These are phyloP conservation scores for Xylariaceae sp. DNA, from an alignment of 2,329 filamentous ascomycete species.

Conservation along the genomic window DNA sequence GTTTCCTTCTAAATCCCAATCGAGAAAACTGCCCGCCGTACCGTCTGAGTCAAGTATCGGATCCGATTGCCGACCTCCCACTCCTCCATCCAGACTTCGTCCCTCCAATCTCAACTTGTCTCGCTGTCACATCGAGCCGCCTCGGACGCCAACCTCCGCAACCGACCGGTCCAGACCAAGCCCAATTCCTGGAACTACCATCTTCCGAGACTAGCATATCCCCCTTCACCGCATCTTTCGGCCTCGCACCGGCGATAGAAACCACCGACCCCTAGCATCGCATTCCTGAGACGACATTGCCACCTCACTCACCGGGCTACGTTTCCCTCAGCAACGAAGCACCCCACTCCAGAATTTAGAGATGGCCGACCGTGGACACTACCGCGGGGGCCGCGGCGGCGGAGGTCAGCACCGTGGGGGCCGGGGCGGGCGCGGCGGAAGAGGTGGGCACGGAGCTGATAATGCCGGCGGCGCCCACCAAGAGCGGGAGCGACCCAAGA, in stretches of 20 bases:
- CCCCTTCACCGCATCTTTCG: not conserved
- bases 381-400: slow-evolving; percentile 44
- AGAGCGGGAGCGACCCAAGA: slow-evolving; percentile 77
- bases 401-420: slow-evolving; percentile 34
- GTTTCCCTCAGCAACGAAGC: too few species aligned
- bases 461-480: slow-evolving; percentile 39
- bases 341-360: not conserved
- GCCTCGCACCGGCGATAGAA: too few species aligned
- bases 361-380: slow-evolving; percentile 49
- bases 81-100: too few species aligned
- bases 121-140: too few species aligned
- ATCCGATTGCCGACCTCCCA: too few species aligned
- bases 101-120: too few species aligned
- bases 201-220: not conserved
- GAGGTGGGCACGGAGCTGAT: slow-evolving; percentile 41
- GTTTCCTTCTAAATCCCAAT: too few species aligned
- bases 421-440: slow-evolving; percentile 34
- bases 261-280: too few species aligned
- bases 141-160: slow-evolving; percentile 3
- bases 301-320: too few species aligned
- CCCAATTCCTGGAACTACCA: not conserved
- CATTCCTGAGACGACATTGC: too few species aligned
- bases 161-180: slow-evolving; percentile 5
- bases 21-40: too few species aligned
- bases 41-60: too few species aligned